Conservation (phyloP, 371 early-diverging fungal genomes). For the Circinella minor region DNA sequence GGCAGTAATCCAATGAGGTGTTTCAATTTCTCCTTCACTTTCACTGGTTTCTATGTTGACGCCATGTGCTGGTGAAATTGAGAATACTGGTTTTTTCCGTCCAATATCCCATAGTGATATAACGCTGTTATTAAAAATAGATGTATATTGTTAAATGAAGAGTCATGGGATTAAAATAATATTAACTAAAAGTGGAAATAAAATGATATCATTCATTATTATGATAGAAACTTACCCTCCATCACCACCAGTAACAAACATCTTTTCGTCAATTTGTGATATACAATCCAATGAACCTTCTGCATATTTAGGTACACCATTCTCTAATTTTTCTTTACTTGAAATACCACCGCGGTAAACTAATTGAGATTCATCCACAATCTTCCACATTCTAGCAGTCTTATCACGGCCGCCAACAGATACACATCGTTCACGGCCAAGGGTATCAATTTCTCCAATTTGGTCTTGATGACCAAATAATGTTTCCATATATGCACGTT, state of each 20-base stretch:
- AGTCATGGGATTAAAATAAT: not conserved
- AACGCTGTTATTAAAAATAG: constrained; percentile 15
- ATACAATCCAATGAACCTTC: constrained; percentile 89
- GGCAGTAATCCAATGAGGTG: constrained; percentile 85
- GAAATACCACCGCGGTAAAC: constrained; percentile 88
- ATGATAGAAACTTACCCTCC: constrained; percentile 59
- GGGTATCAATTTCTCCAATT: constrained; percentile 77
- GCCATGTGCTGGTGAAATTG: constrained; percentile 82
- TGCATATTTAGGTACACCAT: constrained; percentile 32
- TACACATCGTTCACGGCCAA: constrained; percentile 88
- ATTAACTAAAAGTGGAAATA: not conserved
- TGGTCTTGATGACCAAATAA: constrained; percentile 97
- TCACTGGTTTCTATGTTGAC: constrained; percentile 45
- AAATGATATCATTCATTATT: not conserved
- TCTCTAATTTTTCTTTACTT: constrained; percentile 45
- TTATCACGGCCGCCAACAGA: constrained; percentile 93
- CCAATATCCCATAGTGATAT: constrained; percentile 91
- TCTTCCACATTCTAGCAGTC: constrained; percentile 93
- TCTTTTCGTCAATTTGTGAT: constrained; percentile 89
- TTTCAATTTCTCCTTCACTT: constrained; percentile 47
- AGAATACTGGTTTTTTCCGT: constrained; percentile 90
- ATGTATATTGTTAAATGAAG: not conserved
- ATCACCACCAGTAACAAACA: constrained; percentile 91
- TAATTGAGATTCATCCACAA: constrained; percentile 91
- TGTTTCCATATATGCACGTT: constrained; percentile 92